Evolutionary conservation across 2,329 filamentous ascomycete species (phyloP).

Genomic region (Arthrobotrys musiformis): DNA sequence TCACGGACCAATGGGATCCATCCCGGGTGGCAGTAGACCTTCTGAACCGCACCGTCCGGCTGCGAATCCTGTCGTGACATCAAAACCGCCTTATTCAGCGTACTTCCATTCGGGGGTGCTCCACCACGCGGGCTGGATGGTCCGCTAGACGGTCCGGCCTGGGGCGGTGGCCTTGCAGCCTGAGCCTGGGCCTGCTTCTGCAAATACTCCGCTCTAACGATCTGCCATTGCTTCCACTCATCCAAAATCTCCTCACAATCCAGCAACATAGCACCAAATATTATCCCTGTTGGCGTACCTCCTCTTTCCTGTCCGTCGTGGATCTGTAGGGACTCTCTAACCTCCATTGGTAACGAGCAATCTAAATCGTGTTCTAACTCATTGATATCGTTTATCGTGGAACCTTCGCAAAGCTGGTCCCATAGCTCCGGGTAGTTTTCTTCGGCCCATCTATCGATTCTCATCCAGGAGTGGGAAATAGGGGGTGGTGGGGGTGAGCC

Average conservation of each 20-base stretch:
- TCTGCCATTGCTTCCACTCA: constrained; percentile 96
- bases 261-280: constrained; percentile 93
- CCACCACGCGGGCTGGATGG: constrained; percentile 52
- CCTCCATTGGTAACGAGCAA: constrained; percentile 89
- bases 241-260: constrained; percentile 98
- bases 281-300: constrained; percentile 86
- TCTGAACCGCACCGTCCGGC: constrained; percentile 85
- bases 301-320: constrained; percentile 98
- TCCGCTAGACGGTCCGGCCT: constrained; percentile 67
- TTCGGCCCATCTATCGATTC: constrained; percentile 93
- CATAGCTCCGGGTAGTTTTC: constrained; percentile 94
- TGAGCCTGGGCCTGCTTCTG: constrained; percentile 72
- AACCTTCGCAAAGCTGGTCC: constrained; percentile 91
- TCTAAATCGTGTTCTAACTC: constrained; percentile 96
- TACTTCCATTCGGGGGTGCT: constrained; percentile 56
- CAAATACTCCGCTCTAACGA: constrained; percentile 90
- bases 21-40: constrained; percentile 88
- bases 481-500: constrained; percentile 90
- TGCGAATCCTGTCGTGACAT: constrained; percentile 86
- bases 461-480: constrained; percentile 87
- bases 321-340: constrained; percentile 87
- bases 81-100: constrained; percentile 69
- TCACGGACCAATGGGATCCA: constrained; percentile 98
- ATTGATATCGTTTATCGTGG: constrained; percentile 93
- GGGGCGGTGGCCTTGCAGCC: constrained; percentile 55